Evolutionary conservation across 768 basidiomycete genomes (phyloP).

Genomic region (Cubamyces sp.): DNA sequence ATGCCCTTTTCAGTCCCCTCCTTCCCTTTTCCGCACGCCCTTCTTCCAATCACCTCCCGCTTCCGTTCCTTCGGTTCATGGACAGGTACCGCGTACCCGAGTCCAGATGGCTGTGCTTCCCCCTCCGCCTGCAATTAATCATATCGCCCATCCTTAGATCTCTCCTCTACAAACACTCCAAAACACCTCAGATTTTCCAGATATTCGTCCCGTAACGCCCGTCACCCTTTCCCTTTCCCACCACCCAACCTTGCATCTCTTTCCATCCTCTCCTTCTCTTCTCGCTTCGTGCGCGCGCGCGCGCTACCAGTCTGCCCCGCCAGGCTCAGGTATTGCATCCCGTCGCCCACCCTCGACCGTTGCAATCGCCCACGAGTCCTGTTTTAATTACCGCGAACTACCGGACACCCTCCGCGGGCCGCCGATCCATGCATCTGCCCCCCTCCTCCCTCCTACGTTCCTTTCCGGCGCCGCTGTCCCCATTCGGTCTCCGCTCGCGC

Average conservation of each 20-base stretch:
- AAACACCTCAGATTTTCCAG: conserved; percentile 20
- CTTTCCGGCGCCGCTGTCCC: conserved; percentile 1
- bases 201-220: conserved; percentile 8
- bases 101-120: conserved; percentile 26
- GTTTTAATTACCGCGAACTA: conserved; percentile 26
- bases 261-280: background rate
- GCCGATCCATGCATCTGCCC: conserved; percentile 9
- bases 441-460: background rate
- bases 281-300: background rate
- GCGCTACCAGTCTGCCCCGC: background rate
- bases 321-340: too few species aligned
- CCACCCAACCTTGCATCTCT: conserved; percentile 14
- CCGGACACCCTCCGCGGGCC: conserved; percentile 22
- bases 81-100: conserved; percentile 23
- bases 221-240: conserved; percentile 8
- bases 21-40: conserved; percentile 24
- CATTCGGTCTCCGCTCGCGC: background rate
- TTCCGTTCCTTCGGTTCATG: conserved; percentile 21
- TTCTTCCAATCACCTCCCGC: conserved; percentile 22
- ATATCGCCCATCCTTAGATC: conserved; percentile 24
- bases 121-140: conserved; percentile 25
- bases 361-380: background rate
- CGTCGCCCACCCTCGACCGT: too few species aligned
- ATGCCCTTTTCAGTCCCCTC: conserved; percentile 11
- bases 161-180: conserved; percentile 17